These are phyloP conservation scores for Fraxinus latifolia DNA, from an alignment of 305 asterid genomes.

Conservation along the genomic window DNA sequence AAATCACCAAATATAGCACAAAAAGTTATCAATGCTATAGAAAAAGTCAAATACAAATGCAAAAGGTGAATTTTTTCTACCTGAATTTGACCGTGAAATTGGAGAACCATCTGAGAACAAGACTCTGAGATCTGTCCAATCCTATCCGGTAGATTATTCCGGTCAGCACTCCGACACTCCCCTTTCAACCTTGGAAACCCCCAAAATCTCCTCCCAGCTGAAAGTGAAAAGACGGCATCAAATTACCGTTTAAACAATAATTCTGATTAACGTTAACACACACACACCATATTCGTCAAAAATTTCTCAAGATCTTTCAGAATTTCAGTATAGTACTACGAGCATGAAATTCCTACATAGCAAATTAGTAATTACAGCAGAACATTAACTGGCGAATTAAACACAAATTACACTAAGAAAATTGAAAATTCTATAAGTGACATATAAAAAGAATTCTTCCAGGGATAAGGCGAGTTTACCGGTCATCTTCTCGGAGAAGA, in stretches of 20 bases:
- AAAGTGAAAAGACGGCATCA: not conserved
- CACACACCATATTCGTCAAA: not conserved
- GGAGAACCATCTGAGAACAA: constrained; percentile 80
- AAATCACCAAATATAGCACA: not conserved
- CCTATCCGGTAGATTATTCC: constrained; percentile 43
- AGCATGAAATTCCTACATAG: not conserved
- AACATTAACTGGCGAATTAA: not conserved
- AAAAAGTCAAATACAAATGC: constrained; percentile 4
- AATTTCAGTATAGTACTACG: not conserved
- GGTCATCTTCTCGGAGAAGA: constrained; percentile 35
- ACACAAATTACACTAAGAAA: not conserved
- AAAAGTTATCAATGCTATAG: not conserved
- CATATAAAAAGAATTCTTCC: not conserved
- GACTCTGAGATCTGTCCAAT: constrained; percentile 58
- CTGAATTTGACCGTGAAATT: constrained; percentile 49
- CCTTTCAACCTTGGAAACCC: constrained; percentile 48
- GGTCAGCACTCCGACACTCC: constrained; percentile 39
- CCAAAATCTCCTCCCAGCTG: constrained; percentile 60
- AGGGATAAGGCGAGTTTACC: constrained; percentile 22
- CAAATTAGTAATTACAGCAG: not conserved
- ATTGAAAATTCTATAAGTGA: not conserved
- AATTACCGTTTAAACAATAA: not conserved
- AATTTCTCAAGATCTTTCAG: not conserved
- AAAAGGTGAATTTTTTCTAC: constrained; percentile 17
- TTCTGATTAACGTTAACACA: not conserved